These are phyloP conservation scores for Pseudozyma sp. DNA, from an alignment of 1,284 basidiomycete species.

Conservation along the genomic window DNA sequence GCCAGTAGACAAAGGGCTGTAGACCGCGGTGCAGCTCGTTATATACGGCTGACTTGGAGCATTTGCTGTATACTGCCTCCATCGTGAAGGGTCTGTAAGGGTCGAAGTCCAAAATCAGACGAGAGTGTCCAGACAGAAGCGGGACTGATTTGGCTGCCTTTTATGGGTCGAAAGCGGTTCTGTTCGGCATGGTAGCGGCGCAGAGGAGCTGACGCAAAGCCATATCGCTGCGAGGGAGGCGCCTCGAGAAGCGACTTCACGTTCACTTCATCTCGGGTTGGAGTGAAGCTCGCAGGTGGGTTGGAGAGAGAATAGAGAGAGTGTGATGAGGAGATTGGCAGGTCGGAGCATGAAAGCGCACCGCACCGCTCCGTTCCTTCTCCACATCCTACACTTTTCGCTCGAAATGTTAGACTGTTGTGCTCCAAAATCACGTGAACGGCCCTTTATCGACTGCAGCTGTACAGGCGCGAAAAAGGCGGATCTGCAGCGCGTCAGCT, in stretches of 20 bases:
- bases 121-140: too few relatives aligned
- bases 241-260: neutral
- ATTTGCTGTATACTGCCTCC: slow-evolving; percentile 17
- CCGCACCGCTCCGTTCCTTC: too few relatives aligned
- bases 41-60: slow-evolving; percentile 21
- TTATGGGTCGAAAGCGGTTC: neutral
- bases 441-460: neutral
- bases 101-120: too few relatives aligned
- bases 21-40: slow-evolving; percentile 28
- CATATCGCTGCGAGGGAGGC: neutral
- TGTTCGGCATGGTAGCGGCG: too few relatives aligned
- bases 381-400: neutral
- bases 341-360: neutral
- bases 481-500: neutral
- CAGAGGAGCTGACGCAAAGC: too few relatives aligned
- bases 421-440: neutral
- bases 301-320: neutral
- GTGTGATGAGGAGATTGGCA: slow-evolving; percentile 12
- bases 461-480: neutral
- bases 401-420: neutral
- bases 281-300: neutral
- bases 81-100: neutral
- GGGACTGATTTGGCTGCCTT: too few relatives aligned
- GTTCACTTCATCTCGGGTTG: neutral
- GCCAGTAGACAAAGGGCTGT: slow-evolving; percentile 41